phyloP scores from a whole-genome alignment of 352 stramenopile species.

The Phytophthora europaea region DNA sequence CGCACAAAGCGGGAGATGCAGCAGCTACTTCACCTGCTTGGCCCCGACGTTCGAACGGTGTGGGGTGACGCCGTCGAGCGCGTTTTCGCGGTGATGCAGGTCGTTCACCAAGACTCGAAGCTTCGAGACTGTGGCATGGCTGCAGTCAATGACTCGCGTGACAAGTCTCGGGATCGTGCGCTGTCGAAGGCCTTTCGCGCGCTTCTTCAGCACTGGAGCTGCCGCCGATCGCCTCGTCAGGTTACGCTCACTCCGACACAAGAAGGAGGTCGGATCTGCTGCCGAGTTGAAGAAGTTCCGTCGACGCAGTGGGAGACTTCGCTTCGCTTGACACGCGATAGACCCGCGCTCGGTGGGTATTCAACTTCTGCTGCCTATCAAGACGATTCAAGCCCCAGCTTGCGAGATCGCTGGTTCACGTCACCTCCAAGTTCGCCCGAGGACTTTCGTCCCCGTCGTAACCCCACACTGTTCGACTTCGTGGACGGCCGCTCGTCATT shows the following conservation, averaged over 20 bases:
- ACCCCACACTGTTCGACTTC: slow-evolving; percentile 19
- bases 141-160: slow-evolving; percentile 7
- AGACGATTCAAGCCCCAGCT: background rate
- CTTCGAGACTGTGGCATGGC: background rate
- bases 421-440: slow-evolving; percentile 18
- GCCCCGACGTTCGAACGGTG: slow-evolving; percentile 29
- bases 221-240: slow-evolving; percentile 19
- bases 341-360: background rate
- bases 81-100: slow-evolving; percentile 40
- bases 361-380: background rate
- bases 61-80: slow-evolving; percentile 41
- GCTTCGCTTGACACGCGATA: slow-evolving; percentile 4
- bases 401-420: background rate
- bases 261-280: slow-evolving; percentile 19
- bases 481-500: background rate
- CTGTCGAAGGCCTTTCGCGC: slow-evolving; percentile 35
- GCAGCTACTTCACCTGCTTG: slow-evolving; percentile 38
- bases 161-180: slow-evolving; percentile 25
- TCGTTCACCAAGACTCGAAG: slow-evolving; percentile 8
- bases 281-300: slow-evolving; percentile 28
- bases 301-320: background rate
- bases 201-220: slow-evolving; percentile 36
- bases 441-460: background rate
- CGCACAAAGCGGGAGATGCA: slow-evolving; percentile 48
- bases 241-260: slow-evolving; percentile 27